Percentiles rank a stretch among this genome's conserved stretches.
Evolutionary conservation across 495 filamentous ascomycete genomes (phyloP).

Genomic region (Cenococcum geophilum): DNA sequence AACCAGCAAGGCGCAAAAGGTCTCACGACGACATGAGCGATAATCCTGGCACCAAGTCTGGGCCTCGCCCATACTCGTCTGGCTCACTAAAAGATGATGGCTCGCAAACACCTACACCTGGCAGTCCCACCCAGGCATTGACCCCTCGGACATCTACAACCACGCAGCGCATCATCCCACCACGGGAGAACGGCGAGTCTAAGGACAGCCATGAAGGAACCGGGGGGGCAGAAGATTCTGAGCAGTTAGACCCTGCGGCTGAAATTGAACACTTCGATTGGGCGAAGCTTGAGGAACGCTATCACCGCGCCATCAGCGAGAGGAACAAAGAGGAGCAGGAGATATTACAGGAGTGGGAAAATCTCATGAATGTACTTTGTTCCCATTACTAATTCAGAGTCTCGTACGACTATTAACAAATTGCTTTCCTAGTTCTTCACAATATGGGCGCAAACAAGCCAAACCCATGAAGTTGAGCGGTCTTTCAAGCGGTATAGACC

Average conservation of each 20-base stretch:
- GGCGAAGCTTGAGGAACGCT: conserved; percentile 58
- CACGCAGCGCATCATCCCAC: conserved; percentile 9
- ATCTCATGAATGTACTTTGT: conserved; percentile 22
- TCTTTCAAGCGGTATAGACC: conserved; percentile 55
- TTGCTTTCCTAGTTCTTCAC: conserved; percentile 53
- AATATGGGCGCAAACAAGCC: conserved; percentile 60
- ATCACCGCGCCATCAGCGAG: conserved; percentile 53
- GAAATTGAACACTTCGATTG: conserved; percentile 27
- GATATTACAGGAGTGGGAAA: conserved; percentile 48
- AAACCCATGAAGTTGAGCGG: conserved; percentile 62
- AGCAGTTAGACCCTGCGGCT: conserved; percentile 8
- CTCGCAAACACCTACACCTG: conserved; percentile 7
- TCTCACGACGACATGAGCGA: background rate
- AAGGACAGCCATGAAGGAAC: background rate
- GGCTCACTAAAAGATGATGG: background rate
- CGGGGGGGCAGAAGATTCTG: conserved; percentile 7
- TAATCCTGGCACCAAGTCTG: background rate
- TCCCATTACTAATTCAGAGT: background rate
- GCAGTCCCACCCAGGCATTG: background rate
- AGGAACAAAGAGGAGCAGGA: conserved; percentile 55
- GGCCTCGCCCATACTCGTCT: background rate
- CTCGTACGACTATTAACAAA: background rate
- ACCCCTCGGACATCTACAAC: conserved; percentile 4
- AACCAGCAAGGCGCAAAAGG: background rate
- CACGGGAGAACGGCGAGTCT: background rate